Evolutionary conservation across 176 grass and related monocot species (phyloP), one percentile per base, ranked within the genome.

Genomic region (Avena sativa): DNA sequence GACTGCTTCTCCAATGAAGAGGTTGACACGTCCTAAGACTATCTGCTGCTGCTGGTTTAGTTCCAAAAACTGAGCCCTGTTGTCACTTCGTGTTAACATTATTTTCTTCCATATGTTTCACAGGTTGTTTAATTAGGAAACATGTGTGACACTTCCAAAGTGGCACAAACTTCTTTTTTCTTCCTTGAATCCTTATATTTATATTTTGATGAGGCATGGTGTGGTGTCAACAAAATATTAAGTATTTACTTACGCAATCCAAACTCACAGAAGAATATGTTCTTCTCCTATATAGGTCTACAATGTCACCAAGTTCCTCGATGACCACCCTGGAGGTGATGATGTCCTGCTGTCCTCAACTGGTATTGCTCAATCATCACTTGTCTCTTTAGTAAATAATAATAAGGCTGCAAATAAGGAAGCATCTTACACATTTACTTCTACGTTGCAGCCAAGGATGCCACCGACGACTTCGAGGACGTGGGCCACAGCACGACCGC

Each of bases 241-340:
- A 36, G 1, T 73, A 8, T 36, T 28, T 30, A 12, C 14, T 78
- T 86, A 12, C 56, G 46, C 3, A 19, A 64, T 69, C 6, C 16
- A 20, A 21, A 30, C 51, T 70, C 73, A 77, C 49, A 26, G 28
- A 82, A 49, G 1, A 19, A 46, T 44, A 8, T 73, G 4, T 9
- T 86, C 23, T 77, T 49, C 71, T 85, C 34, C 28, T 30, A 30
- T 23, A 3, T 75, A 96, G 96, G 96, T 98, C 62, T 96, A 98
- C 90, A 82, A 98, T 87, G 93, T 98, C 78, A 98, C 96, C 63
- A 98, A 94, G 79, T 98, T 98, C 76, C 87, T 96, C 56, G 96
- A 98, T 74, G 96, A 98, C 83, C 96, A 98, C 87, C 96, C 96
- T 79, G 96, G 96, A 79, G 96, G 96, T 59, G 96, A 98, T 49